phyloP scores from a whole-genome alignment of 192 early-diverging fungal species.

The Diversispora epigaea region DNA sequence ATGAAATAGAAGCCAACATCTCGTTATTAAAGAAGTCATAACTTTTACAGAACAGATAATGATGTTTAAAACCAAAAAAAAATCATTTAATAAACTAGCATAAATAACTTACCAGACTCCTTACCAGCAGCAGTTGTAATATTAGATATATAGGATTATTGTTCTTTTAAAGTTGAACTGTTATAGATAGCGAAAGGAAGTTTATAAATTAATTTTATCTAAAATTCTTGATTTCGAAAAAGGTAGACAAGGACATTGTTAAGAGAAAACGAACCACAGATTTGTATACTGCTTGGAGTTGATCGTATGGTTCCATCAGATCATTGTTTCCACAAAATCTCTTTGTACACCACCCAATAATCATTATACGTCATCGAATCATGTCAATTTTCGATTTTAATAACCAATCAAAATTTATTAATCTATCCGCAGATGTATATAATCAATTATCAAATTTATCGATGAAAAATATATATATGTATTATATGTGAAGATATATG shows the following conservation, averaged over 20 bases:
- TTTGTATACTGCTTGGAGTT: slow-evolving; percentile 28
- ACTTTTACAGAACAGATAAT: not conserved
- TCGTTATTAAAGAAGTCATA: not conserved
- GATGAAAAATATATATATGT: no score
- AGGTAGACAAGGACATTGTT: slow-evolving; percentile 20
- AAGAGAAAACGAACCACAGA: slow-evolving; percentile 19
- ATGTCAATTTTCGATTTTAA: slow-evolving; percentile 2
- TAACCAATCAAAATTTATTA: slow-evolving; percentile 11
- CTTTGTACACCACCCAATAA: slow-evolving; percentile 19
- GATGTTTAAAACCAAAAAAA: not conserved
- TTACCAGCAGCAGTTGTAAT: slow-evolving; percentile 1
- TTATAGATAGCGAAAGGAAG: not conserved
- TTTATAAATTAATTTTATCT: not conserved
- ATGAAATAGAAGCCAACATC: slow-evolving; percentile 9
- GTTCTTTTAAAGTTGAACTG: not conserved
- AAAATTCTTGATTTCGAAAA: slow-evolving; percentile 4
- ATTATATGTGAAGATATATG: no score
- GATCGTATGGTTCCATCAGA: slow-evolving; percentile 20
- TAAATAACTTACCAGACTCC: slow-evolving; percentile 10
- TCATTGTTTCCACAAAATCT: slow-evolving; percentile 28
- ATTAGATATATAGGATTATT: not conserved
- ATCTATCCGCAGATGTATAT: slow-evolving; percentile 24
- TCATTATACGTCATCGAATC: slow-evolving; percentile 14
- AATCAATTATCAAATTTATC: not conserved
- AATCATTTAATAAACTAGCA: slow-evolving; percentile 2